Conservation (phyloP, 2,329 filamentous ascomycete species). For the Venturia oleaginea region DNA sequence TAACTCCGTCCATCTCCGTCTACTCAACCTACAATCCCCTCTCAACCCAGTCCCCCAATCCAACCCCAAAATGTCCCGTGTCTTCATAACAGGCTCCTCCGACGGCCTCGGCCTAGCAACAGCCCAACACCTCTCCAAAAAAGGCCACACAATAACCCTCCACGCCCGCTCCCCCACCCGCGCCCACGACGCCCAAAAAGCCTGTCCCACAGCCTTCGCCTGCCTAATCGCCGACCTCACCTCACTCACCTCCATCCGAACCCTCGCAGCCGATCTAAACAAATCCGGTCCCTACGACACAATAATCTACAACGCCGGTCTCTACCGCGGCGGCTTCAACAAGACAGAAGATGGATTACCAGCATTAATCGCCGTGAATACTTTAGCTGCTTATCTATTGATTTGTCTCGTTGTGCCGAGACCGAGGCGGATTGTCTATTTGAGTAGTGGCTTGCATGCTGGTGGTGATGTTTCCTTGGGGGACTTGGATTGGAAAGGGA, state of each 20-base stretch:
- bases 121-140: slow-evolving; percentile 40
- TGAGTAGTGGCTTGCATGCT: slow-evolving; percentile 44
- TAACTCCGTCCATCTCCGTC: too few species aligned
- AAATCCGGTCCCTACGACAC: slow-evolving; percentile 43
- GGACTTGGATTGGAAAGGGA: slow-evolving; percentile 31
- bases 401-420: slow-evolving; percentile 38
- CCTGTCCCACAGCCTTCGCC: slow-evolving; percentile 41
- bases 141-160: slow-evolving; percentile 47
- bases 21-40: too few species aligned
- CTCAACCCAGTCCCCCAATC: too few species aligned
- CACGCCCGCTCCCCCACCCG: slow-evolving; percentile 49
- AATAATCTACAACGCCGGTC: slow-evolving; percentile 50
- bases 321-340: slow-evolving; percentile 37
- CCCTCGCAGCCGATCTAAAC: slow-evolving; percentile 44
- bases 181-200: slow-evolving; percentile 38
- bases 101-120: slow-evolving; percentile 48
- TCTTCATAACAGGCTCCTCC: slow-evolving; percentile 49
- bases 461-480: slow-evolving; percentile 36
- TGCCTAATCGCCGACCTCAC: slow-evolving; percentile 47
- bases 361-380: slow-evolving; percentile 47
- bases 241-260: slow-evolving; percentile 41
- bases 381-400: slow-evolving; percentile 48
- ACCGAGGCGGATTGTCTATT: slow-evolving; percentile 43
- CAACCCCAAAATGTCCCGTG: slow-evolving; percentile 39
- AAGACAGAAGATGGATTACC: slow-evolving; percentile 39